Percentiles rank a stretch among this genome's conserved stretches.
phyloP scores from a whole-genome alignment of 192 early-diverging fungal genomes.

The Coemansia sp. region DNA sequence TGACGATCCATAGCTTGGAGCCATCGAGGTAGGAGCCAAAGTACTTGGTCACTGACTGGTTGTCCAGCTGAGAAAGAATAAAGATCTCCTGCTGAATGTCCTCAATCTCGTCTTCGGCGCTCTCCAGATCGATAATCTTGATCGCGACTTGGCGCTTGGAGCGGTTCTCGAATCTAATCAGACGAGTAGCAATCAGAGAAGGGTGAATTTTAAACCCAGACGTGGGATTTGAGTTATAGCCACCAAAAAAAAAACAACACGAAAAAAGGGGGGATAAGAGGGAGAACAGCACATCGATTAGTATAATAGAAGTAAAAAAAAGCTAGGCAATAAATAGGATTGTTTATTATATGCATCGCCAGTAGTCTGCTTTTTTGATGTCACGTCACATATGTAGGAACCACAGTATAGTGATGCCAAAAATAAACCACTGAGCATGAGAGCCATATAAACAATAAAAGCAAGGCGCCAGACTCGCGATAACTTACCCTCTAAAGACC shows the following conservation, averaged over 20 bases:
- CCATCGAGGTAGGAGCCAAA: constrained; percentile 88
- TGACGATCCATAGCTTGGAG: constrained; percentile 94
- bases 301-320: no score
- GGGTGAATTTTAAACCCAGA: no score
- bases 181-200: neutral
- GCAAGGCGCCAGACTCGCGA: neutral
- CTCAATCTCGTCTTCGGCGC: constrained; percentile 96
- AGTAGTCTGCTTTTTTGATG: neutral
- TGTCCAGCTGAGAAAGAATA: constrained; percentile 91
- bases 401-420: constrained; percentile 1
- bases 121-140: constrained; percentile 96
- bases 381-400: neutral
- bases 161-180: constrained; percentile 48
- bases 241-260: constrained; percentile 1
- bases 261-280: no score
- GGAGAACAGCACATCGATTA: neutral
- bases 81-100: constrained; percentile 98
- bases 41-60: constrained; percentile 81
- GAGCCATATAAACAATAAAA: neutral
- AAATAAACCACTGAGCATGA: constrained; percentile 6
- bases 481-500: constrained; percentile 73
- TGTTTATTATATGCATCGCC: neutral
- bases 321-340: neutral
- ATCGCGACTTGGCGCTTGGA: constrained; percentile 77
- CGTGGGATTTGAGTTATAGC: no score